Evolutionary conservation across 129 eudicot species (phyloP), one percentile per base, ranked within the genome.

Genomic region (Tagetes erecta): DNA sequence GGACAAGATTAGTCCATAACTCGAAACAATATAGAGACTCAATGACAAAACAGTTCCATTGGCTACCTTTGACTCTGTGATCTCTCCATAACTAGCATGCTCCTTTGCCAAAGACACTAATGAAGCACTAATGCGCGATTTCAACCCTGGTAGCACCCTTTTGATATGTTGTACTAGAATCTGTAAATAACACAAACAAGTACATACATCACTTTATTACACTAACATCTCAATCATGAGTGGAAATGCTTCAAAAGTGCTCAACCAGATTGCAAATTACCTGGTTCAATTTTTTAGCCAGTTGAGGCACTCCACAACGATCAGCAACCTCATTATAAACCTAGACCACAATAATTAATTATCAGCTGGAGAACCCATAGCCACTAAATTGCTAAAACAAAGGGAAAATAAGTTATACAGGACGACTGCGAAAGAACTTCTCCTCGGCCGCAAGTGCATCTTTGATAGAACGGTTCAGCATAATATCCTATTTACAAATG

Each of bases 391-490:
- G 62, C 52, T 58, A 13, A 57, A 5, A 5, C 39, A 38, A n/a
- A 33, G 62, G 53, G 12, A 67, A 52, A 57, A 31, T 70, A 33
- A 7, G 7, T 56, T 81, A 72, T 95, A 95, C 99, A 41, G 97
- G 97, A 53, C 90, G 97, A 76, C 90, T 87, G 64, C 92, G 95
- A 73, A 95, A 95, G 81, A 95, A 95, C 75, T 95, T 91, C 88
- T 91, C 99, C 86, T 95, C 99, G 27, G 97, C 99, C 53, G 81
- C 83, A 78, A 95, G 96, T 45, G 99, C 99, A 75, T 91, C 97
- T 80, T 95, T 95, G 63, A 95, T 91, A 68, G 89, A 85, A 72
- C 88, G 89, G 40, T 87, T 95, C 44, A 80, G 30, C 62, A 74
- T 80, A 73, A 95, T 95, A 76, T 95, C 99, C 99, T 95, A 85